Conservation (phyloP, 2,329 filamentous ascomycete genomes). For the Penicillium sp. region DNA sequence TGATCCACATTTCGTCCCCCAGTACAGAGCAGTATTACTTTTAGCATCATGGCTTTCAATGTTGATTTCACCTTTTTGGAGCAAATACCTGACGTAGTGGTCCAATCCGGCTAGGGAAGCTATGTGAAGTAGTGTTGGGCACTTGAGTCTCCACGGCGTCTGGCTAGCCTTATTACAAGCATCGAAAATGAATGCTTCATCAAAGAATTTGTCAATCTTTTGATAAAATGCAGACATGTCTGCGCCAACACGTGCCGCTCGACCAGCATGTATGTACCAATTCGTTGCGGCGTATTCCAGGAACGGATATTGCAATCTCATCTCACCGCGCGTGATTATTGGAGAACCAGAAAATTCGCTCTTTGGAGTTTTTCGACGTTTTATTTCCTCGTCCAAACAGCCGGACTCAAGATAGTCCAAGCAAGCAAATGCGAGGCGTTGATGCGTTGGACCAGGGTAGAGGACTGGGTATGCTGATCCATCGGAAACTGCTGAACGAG, state of each 20-base stretch:
- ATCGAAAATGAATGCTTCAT: not conserved
- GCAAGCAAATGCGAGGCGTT: constrained; percentile 14
- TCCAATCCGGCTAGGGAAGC: constrained; percentile 14
- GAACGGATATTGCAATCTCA: constrained; percentile 18
- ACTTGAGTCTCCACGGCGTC: not conserved
- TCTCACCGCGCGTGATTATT: not conserved
- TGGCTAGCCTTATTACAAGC: not conserved
- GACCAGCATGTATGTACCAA: constrained; percentile 16
- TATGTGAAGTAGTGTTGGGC: constrained; percentile 15
- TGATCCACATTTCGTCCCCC: constrained; percentile 14
- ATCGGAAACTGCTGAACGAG: not conserved
- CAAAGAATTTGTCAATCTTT: not conserved
- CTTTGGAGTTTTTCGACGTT: not conserved
- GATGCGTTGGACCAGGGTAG: constrained; percentile 10
- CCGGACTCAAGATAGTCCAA: constrained; percentile 14
- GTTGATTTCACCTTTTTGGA: constrained; percentile 6
- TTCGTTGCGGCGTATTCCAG: constrained; percentile 20
- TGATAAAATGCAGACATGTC: not conserved
- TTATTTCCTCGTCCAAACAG: constrained; percentile 5
- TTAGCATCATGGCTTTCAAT: not conserved
- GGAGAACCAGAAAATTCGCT: not conserved
- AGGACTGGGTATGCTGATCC: constrained; percentile 12
- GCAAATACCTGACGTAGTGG: constrained; percentile 9
- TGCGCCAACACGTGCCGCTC: not conserved
- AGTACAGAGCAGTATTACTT: constrained; percentile 1